Evolutionary conservation across 371 early-diverging fungal species (phyloP).

Genomic region (Apophysomyces variabilis): DNA sequence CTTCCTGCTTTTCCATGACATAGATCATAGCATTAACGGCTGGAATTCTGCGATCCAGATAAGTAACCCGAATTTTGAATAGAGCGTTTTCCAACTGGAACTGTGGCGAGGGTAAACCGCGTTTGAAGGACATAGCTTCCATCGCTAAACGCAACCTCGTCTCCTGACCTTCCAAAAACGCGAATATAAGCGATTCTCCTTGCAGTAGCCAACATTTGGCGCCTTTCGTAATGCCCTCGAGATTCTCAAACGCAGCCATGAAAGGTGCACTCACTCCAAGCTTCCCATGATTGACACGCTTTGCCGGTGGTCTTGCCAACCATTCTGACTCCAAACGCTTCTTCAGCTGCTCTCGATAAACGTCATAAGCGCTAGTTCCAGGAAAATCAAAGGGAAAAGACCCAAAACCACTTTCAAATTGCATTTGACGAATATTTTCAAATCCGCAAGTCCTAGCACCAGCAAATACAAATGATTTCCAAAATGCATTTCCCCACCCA

Average conservation of each 20-base stretch:
- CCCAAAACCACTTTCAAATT: slow-evolving; percentile 61
- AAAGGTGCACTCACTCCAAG: slow-evolving; percentile 68
- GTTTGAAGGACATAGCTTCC: neutral
- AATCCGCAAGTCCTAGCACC: slow-evolving; percentile 82
- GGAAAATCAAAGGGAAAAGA: slow-evolving; percentile 68
- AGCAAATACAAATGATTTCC: slow-evolving; percentile 89
- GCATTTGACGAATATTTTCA: slow-evolving; percentile 57
- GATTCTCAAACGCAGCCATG: slow-evolving; percentile 54
- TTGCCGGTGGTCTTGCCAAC: slow-evolving; percentile 68
- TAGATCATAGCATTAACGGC: slow-evolving; percentile 58
- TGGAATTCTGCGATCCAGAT: slow-evolving; percentile 55
- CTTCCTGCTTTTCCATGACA: slow-evolving; percentile 30
- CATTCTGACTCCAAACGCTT: slow-evolving; percentile 47
- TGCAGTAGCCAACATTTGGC: neutral
- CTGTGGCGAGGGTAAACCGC: neutral
- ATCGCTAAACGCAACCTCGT: neutral
- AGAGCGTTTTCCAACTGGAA: slow-evolving; percentile 32
- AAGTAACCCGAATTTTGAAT: slow-evolving; percentile 53
- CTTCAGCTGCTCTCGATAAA: slow-evolving; percentile 19
- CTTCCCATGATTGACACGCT: slow-evolving; percentile 73
- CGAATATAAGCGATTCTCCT: slow-evolving; percentile 1
- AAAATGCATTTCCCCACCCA: slow-evolving; percentile 86
- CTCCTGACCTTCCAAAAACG: neutral
- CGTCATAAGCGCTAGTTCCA: slow-evolving; percentile 59
- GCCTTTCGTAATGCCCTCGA: neutral